Evolutionary conservation across 345 rosid species (phyloP).

Genomic region (Aegle marmelos): DNA sequence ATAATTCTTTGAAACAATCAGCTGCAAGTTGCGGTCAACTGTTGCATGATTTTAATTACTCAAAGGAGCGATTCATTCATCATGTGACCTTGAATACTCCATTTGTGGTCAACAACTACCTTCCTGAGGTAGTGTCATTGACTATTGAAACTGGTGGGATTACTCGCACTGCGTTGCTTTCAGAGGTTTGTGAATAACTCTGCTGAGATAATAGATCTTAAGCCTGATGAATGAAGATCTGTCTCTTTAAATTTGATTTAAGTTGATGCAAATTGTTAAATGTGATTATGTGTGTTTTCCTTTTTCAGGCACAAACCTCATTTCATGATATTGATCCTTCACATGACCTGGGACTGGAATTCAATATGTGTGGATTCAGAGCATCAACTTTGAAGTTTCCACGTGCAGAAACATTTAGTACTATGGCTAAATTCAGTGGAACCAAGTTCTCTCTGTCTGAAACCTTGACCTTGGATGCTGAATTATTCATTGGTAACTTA

Average conservation of each 20-base stretch:
- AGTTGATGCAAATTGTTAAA: constrained; percentile 14
- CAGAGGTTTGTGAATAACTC: constrained; percentile 60
- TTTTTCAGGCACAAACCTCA: constrained; percentile 60
- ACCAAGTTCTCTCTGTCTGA: constrained; percentile 64
- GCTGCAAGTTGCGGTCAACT: constrained; percentile 29
- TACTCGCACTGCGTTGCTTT: constrained; percentile 53
- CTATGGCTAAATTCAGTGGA: constrained; percentile 67
- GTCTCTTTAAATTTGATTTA: constrained; percentile 18
- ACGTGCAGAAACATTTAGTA: constrained; percentile 66
- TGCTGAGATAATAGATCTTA: neutral
- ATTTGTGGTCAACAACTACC: constrained; percentile 63
- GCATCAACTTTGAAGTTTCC: constrained; percentile 67
- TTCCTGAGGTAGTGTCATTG: constrained; percentile 65
- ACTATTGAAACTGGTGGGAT: constrained; percentile 75
- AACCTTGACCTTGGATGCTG: constrained; percentile 53
- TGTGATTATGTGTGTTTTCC: constrained; percentile 3
- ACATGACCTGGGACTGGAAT: constrained; percentile 69
- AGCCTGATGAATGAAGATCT: constrained; percentile 5
- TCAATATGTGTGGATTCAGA: constrained; percentile 57
- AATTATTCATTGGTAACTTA: constrained; percentile 47
- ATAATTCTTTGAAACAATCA: constrained; percentile 28
- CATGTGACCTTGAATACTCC: constrained; percentile 78
- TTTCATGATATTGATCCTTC: constrained; percentile 89
- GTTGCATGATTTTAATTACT: constrained; percentile 34
- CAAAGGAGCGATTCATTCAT: constrained; percentile 52